phyloP scores from a whole-genome alignment of 371 early-diverging fungal species.

The Smittium culicis region DNA sequence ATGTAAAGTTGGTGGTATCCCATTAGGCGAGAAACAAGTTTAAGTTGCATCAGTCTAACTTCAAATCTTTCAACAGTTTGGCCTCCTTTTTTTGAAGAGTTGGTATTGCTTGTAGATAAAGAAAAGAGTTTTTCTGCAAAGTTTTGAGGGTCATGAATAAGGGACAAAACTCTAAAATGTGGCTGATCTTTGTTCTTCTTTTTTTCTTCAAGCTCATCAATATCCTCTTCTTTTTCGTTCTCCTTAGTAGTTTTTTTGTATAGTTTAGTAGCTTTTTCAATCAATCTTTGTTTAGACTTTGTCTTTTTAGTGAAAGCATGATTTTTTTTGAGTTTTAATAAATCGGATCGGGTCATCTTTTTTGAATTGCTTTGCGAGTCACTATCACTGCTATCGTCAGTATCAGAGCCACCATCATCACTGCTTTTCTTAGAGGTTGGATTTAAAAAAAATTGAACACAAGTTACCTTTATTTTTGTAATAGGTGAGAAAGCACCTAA shows the following conservation, averaged over 20 bases:
- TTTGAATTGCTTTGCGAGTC: conserved; percentile 6
- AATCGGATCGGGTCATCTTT: background rate
- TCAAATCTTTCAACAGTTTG: no score
- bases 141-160: conserved; percentile 88
- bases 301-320: conserved; percentile 67
- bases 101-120: conserved; percentile 34
- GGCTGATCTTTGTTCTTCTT: conserved; percentile 39
- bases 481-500: conserved; percentile 80
- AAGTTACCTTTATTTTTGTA: conserved; percentile 77
- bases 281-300: conserved; percentile 48
- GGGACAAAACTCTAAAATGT: background rate
- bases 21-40: conserved; percentile 81
- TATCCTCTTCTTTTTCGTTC: conserved; percentile 14
- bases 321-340: conserved; percentile 45
- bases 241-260: conserved; percentile 43
- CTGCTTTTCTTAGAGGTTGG: conserved; percentile 43
- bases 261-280: conserved; percentile 56
- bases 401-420: conserved; percentile 50
- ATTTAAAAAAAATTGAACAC: conserved; percentile 86
- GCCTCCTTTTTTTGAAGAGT: conserved; percentile 32
- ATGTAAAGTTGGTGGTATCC: conserved; percentile 86
- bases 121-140: conserved; percentile 85
- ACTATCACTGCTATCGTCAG: conserved; percentile 40
- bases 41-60: no score
- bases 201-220: conserved; percentile 33